Conservation (phyloP, 2,329 filamentous ascomycete genomes). For the Ceratocystiopsis minuta region DNA sequence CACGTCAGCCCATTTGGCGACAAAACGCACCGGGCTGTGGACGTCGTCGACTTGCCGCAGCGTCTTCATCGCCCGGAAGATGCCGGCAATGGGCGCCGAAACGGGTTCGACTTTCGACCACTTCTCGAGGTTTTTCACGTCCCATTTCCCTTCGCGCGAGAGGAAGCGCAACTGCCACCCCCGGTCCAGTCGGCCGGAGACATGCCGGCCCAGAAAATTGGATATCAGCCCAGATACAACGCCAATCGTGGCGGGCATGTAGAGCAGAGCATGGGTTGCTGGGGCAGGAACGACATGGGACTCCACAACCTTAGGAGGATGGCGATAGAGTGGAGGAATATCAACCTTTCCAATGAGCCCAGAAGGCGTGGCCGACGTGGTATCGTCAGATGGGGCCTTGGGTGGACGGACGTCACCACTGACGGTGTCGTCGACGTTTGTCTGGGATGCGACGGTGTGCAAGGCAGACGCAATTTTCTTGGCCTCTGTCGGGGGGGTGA, state of each 20-base stretch:
- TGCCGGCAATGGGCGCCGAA: conserved; percentile 55
- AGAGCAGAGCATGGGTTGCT: conserved; percentile 70
- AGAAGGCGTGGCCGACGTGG: conserved; percentile 27
- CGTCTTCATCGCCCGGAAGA: conserved; percentile 86
- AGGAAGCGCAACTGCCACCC: conserved; percentile 87
- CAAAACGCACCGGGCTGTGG: conserved; percentile 61
- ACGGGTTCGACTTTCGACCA: conserved; percentile 70
- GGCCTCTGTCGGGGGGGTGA: conserved; percentile 32
- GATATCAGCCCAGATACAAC: conserved; percentile 66
- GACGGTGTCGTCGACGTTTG: conserved; percentile 17
- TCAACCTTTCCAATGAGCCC: conserved; percentile 19
- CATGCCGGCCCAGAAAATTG: conserved; percentile 56
- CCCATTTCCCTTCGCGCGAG: conserved; percentile 85
- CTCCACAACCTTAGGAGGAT: conserved; percentile 40
- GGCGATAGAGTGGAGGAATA: conserved; percentile 29
- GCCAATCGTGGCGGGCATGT: conserved; percentile 57
- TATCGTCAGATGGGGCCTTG: conserved; percentile 14
- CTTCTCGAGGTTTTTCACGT: conserved; percentile 88
- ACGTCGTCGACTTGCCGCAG: conserved; percentile 72
- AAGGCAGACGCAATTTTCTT: conserved; percentile 17
- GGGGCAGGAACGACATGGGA: conserved; percentile 55
- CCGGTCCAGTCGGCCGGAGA: conserved; percentile 62
- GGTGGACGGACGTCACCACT: conserved; percentile 18
- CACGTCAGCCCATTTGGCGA: conserved; percentile 42
- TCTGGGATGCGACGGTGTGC: background rate